phyloP scores from a whole-genome alignment of 163 green algal genomes.

The Smithsoniella earleae region DNA sequence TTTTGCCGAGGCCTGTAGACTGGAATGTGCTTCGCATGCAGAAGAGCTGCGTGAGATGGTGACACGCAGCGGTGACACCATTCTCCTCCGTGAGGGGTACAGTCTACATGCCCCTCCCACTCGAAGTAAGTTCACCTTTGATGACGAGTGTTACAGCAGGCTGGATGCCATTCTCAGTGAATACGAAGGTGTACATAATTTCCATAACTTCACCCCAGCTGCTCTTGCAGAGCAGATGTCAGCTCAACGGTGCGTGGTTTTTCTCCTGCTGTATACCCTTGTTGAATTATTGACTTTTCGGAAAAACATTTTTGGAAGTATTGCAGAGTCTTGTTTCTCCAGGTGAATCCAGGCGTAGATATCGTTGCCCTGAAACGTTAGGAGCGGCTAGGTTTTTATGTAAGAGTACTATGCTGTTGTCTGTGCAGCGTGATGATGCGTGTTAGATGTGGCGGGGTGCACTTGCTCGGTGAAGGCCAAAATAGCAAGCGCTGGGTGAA shows the following conservation, averaged over 20 bases:
- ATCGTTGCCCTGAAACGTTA: too few relatives aligned
- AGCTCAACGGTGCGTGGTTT: not conserved
- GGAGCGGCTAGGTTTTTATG: too few relatives aligned
- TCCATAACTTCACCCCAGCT: slow-evolving; percentile 86
- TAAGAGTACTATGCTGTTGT: too few relatives aligned
- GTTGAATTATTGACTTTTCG: too few relatives aligned
- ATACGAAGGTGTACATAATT: slow-evolving; percentile 87
- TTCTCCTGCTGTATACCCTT: slow-evolving; percentile 7
- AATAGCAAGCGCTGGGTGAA: slow-evolving; percentile 55
- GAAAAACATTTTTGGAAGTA: too few relatives aligned
- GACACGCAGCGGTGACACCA: not conserved
- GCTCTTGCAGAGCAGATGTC: slow-evolving; percentile 28
- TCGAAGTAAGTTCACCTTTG: slow-evolving; percentile 36
- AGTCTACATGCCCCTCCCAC: not conserved
- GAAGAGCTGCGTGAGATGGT: not conserved
- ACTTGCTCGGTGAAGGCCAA: not conserved
- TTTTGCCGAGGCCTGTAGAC: too few relatives aligned
- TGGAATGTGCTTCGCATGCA: slow-evolving; percentile 1
- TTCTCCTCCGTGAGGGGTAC: not conserved
- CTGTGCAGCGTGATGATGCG: not conserved
- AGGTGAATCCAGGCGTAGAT: too few relatives aligned
- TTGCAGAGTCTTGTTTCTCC: too few relatives aligned
- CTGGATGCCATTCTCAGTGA: slow-evolving; percentile 61
- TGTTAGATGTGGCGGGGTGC: not conserved
- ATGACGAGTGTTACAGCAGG: slow-evolving; percentile 37